These are phyloP conservation scores for Phytophthora vignae DNA, from an alignment of 352 stramenopile species.

Conservation along the genomic window DNA sequence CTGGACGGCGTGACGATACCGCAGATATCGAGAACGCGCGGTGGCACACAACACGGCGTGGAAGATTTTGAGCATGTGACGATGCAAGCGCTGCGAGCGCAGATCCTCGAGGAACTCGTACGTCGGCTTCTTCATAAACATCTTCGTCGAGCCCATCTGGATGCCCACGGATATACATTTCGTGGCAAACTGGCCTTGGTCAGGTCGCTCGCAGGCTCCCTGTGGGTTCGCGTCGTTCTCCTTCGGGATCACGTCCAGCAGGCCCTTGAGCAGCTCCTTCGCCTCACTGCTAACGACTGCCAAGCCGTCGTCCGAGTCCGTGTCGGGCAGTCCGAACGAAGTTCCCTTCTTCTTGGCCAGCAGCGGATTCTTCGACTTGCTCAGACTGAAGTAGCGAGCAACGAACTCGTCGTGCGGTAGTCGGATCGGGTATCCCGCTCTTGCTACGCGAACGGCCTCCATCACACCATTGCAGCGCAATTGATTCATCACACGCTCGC, in stretches of 20 bases:
- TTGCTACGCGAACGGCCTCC: slow-evolving; percentile 87
- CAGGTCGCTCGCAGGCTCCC: slow-evolving; percentile 71
- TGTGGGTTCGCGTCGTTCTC: slow-evolving; percentile 84
- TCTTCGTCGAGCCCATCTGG: slow-evolving; percentile 96
- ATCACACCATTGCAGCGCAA: slow-evolving; percentile 89
- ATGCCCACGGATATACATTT: slow-evolving; percentile 68
- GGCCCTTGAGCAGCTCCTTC: slow-evolving; percentile 81
- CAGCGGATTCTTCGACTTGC: slow-evolving; percentile 56
- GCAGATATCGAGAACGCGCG: slow-evolving; percentile 65
- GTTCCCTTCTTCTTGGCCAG: slow-evolving; percentile 40
- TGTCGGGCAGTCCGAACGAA: slow-evolving; percentile 57
- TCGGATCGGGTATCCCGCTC: slow-evolving; percentile 85
- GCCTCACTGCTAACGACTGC: slow-evolving; percentile 55
- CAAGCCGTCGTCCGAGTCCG: slow-evolving; percentile 50
- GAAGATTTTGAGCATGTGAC: slow-evolving; percentile 82
- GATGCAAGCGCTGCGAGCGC: slow-evolving; percentile 66
- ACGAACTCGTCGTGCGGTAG: slow-evolving; percentile 81
- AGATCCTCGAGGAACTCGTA: slow-evolving; percentile 93
- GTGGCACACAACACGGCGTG: slow-evolving; percentile 70
- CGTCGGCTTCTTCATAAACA: slow-evolving; percentile 94
- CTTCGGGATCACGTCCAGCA: slow-evolving; percentile 93
- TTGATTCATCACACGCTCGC: slow-evolving; percentile 81
- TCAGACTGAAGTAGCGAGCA: slow-evolving; percentile 79
- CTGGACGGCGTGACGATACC: slow-evolving; percentile 58
- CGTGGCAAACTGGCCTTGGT: slow-evolving; percentile 71